Evolutionary conservation across 805 yeast genomes (phyloP).

Genomic region (Metschnikowia reukaufii): DNA sequence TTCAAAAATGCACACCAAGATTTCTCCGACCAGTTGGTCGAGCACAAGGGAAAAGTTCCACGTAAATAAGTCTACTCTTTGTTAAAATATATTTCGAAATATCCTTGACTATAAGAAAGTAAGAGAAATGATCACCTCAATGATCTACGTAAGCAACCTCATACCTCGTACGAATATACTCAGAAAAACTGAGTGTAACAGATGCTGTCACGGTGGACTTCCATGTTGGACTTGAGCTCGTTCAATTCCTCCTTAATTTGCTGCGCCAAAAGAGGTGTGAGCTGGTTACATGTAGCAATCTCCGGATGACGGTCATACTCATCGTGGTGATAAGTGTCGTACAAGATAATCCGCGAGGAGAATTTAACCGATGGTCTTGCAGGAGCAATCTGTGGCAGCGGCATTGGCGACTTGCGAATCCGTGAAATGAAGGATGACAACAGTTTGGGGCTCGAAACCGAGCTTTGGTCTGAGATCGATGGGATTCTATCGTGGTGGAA

Average conservation of each 20-base stretch:
- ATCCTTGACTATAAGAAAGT: background rate
- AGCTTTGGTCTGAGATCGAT: slow-evolving; percentile 28
- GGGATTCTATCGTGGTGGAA: slow-evolving; percentile 35
- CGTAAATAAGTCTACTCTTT: slow-evolving; percentile 8
- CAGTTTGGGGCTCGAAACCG: slow-evolving; percentile 34
- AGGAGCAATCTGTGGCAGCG: slow-evolving; percentile 10
- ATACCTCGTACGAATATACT: too few species aligned
- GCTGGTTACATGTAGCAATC: slow-evolving; percentile 84
- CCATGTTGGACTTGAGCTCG: slow-evolving; percentile 75
- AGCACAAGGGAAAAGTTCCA: slow-evolving; percentile 18
- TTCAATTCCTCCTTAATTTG: slow-evolving; percentile 84
- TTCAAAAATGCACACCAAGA: slow-evolving; percentile 46
- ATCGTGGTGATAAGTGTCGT: slow-evolving; percentile 76
- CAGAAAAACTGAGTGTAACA: slow-evolving; percentile 83
- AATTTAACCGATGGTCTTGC: slow-evolving; percentile 50
- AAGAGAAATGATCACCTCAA: background rate
- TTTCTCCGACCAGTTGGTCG: slow-evolving; percentile 21
- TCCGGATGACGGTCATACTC: slow-evolving; percentile 95
- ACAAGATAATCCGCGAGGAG: slow-evolving; percentile 78
- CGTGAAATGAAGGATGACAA: slow-evolving; percentile 31
- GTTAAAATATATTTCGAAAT: background rate
- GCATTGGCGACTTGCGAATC: slow-evolving; percentile 26
- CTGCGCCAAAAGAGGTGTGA: slow-evolving; percentile 85
- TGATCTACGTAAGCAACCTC: too few species aligned
- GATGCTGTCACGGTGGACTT: slow-evolving; percentile 72